Conservation (phyloP, 2,329 filamentous ascomycete species). For the Dactylella cylindrospora region DNA sequence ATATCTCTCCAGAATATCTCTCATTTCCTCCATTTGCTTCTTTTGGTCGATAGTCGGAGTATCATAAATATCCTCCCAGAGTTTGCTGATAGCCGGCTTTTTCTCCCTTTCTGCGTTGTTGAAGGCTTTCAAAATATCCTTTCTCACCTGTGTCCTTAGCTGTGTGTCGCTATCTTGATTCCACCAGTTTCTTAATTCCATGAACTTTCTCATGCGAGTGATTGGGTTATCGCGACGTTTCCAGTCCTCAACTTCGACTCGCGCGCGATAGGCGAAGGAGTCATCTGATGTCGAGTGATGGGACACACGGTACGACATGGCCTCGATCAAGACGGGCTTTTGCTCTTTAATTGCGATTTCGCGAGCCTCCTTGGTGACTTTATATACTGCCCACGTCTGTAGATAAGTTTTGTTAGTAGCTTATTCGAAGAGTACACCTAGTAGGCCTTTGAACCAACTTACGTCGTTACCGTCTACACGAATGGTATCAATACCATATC, state of each 20-base stretch:
- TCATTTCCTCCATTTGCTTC: conserved; percentile 74
- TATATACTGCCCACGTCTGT: conserved; percentile 76
- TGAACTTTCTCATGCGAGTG: conserved; percentile 77
- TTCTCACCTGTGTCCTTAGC: conserved; percentile 65
- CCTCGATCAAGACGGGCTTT: conserved; percentile 75
- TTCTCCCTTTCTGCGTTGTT: conserved; percentile 77
- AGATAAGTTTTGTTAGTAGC: not conserved
- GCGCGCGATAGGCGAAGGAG: conserved; percentile 90
- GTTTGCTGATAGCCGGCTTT: conserved; percentile 68
- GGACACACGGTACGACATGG: conserved; percentile 96
- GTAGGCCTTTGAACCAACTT: conserved; percentile 6
- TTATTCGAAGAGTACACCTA: not conserved
- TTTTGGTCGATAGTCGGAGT: conserved; percentile 76
- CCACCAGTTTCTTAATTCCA: conserved; percentile 82
- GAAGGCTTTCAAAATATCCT: conserved; percentile 81
- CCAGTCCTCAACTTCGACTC: conserved; percentile 93
- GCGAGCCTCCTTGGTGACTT: conserved; percentile 75
- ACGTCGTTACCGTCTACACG: conserved; percentile 86
- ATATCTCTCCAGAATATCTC: conserved; percentile 67
- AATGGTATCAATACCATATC: conserved; percentile 92
- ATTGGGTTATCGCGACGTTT: conserved; percentile 87
- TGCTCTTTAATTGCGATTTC: conserved; percentile 71
- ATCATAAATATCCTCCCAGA: conserved; percentile 90
- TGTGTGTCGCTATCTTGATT: conserved; percentile 78
- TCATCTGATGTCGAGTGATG: conserved; percentile 97